A percentile compares a stretch with the other conserved stretches of the same genome.
Conservation (phyloP, 140 eudicot species). For the Cichorium intybus region DNA sequence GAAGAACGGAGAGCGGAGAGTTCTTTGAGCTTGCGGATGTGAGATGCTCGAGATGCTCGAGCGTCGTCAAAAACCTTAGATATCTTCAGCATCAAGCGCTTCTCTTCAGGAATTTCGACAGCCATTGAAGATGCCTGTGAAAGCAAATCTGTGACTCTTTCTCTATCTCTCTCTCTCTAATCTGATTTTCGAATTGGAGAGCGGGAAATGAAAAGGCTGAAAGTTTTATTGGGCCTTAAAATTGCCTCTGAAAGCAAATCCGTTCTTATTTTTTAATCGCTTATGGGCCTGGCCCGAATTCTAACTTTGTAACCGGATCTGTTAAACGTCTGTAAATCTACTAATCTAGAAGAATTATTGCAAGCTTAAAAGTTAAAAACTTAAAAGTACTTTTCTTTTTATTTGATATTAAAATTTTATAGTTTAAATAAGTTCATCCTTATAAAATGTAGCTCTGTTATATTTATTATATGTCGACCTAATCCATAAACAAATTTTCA, state of each 20-base stretch:
- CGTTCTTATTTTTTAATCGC: background rate
- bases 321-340: too few species aligned
- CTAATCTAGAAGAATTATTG: too few species aligned
- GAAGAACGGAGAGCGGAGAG: conserved; percentile 59
- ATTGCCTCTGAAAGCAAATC: background rate
- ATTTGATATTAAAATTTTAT: too few species aligned
- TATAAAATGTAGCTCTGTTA: too few species aligned
- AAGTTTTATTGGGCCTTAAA: background rate
- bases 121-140: conserved; percentile 33
- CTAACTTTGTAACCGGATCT: too few species aligned
- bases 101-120: conserved; percentile 30
- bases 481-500: too few species aligned
- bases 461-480: too few species aligned
- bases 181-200: conserved; percentile 3
- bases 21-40: conserved; percentile 84
- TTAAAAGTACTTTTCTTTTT: too few species aligned
- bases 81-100: conserved; percentile 38
- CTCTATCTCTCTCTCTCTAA: conserved; percentile 5
- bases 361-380: too few species aligned
- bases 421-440: too few species aligned
- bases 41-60: conserved; percentile 68
- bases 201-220: conserved; percentile 22
- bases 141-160: background rate
- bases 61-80: conserved; percentile 61
- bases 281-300: background rate